Percentiles rank a stretch among this genome's conserved stretches.
These are phyloP conservation scores for Alternaria triticimaculans DNA, from an alignment of 2,329 filamentous ascomycete species.

Conservation along the genomic window DNA sequence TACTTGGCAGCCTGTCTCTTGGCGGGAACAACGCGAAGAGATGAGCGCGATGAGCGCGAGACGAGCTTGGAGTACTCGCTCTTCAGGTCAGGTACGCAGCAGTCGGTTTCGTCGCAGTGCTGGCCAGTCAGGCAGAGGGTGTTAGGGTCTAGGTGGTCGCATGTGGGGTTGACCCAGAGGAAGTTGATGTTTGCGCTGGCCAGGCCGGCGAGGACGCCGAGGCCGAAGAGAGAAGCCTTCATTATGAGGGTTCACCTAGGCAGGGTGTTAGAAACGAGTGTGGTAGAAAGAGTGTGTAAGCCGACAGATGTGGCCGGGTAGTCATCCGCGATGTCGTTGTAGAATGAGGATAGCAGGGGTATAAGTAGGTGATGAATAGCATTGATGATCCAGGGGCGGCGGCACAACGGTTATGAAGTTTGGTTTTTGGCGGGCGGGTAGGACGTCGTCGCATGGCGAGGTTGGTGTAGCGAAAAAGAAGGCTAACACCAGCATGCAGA, in stretches of 20 bases:
- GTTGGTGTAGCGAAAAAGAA: slow-evolving; percentile 7
- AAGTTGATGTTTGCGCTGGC: slow-evolving; percentile 59
- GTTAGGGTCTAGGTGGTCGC: slow-evolving; percentile 37
- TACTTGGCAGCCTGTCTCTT: slow-evolving; percentile 43
- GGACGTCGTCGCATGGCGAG: slow-evolving; percentile 1
- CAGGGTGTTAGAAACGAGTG: not conserved
- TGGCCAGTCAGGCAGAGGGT: slow-evolving; percentile 49
- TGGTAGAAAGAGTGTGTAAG: slow-evolving; percentile 18
- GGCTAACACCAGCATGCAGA: slow-evolving; percentile 5
- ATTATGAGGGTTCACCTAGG: slow-evolving; percentile 27
- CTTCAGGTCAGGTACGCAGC: slow-evolving; percentile 26
- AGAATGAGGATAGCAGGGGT: not conserved
- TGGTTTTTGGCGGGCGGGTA: slow-evolving; percentile 7
- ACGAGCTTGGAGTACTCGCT: slow-evolving; percentile 34
- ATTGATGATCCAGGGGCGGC: not conserved
- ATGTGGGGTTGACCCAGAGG: slow-evolving; percentile 54
- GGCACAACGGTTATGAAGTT: not conserved
- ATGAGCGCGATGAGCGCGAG: slow-evolving; percentile 26
- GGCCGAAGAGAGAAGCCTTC: slow-evolving; percentile 37
- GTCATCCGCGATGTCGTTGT: not conserved
- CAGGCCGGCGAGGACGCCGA: slow-evolving; percentile 45
- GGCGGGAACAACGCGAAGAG: slow-evolving; percentile 26
- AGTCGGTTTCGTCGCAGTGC: slow-evolving; percentile 43
- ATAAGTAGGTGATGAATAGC: not conserved
- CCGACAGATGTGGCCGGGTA: not conserved